Evolutionary conservation across 2,329 filamentous ascomycete genomes (phyloP).

Genomic region (Ceratocystis alfenasii): DNA sequence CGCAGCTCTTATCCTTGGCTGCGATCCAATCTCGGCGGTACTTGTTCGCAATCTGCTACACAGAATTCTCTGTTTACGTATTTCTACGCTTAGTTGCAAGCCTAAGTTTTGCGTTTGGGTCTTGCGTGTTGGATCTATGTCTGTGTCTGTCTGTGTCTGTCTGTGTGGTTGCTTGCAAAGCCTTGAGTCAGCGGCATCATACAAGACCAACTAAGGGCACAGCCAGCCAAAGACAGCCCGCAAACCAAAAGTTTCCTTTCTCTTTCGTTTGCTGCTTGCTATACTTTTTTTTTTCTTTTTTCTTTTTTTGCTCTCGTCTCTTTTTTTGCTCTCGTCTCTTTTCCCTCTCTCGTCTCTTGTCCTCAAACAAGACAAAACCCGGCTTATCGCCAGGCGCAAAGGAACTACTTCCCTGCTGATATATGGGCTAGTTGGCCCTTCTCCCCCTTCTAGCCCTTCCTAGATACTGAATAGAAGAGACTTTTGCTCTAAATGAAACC

Average conservation of each 20-base stretch:
- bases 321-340: background rate
- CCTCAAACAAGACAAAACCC: slow-evolving; percentile 1
- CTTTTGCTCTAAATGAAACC: slow-evolving; percentile 8
- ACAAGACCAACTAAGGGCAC: background rate
- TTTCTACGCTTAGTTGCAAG: too few relatives aligned
- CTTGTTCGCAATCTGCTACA: background rate
- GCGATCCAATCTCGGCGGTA: background rate
- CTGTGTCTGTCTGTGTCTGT: background rate
- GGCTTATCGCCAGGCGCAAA: slow-evolving; percentile 5
- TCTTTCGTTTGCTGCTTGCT: background rate
- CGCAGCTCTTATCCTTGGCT: background rate
- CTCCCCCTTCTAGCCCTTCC: background rate
- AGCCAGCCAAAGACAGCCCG: background rate
- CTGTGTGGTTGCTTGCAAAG: slow-evolving; percentile 7
- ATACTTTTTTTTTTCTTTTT: background rate
- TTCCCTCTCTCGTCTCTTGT: background rate
- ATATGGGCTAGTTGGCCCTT: background rate
- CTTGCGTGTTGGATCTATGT: background rate
- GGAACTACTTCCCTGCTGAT: background rate
- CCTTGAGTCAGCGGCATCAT: background rate
- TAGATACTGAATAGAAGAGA: background rate
- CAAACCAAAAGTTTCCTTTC: background rate
- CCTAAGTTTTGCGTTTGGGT: too few relatives aligned
- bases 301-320: background rate
- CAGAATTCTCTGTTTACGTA: background rate